These are phyloP conservation scores for Syzygium aromaticum DNA, from an alignment of 345 rosid species.

Conservation along the genomic window DNA sequence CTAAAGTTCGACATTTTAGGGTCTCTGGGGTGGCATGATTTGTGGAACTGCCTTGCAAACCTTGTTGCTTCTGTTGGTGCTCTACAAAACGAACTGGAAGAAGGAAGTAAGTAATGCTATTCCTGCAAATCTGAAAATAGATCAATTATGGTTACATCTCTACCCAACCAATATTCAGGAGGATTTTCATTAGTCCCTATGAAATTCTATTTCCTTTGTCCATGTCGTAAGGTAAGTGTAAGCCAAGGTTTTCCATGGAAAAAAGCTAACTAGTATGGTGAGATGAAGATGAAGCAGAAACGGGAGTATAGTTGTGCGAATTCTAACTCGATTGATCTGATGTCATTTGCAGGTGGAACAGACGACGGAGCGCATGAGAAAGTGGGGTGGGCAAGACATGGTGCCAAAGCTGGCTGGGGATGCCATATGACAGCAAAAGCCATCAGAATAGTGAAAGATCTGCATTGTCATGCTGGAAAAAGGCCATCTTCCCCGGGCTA, in stretches of 20 bases:
- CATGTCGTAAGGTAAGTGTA: neutral
- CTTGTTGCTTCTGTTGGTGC: slow-evolving; percentile 35
- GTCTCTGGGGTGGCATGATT: slow-evolving; percentile 84
- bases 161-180: neutral
- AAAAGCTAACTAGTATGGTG: neutral
- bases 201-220: no score
- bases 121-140: neutral
- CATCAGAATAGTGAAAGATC: neutral
- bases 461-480: neutral
- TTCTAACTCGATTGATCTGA: neutral
- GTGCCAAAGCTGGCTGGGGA: neutral
- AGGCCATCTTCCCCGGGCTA: neutral
- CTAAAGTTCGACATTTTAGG: slow-evolving; percentile 15
- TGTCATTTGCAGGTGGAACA: slow-evolving; percentile 44
- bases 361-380: slow-evolving; percentile 51
- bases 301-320: neutral
- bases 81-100: slow-evolving; percentile 69
- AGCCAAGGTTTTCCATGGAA: neutral
- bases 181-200: neutral
- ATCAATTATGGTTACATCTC: neutral
- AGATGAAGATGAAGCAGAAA: neutral
- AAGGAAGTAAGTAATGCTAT: slow-evolving; percentile 43
- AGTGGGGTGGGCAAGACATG: slow-evolving; percentile 50
- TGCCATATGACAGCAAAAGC: neutral
- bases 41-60: slow-evolving; percentile 71